Evolutionary conservation across 305 asterid genomes (phyloP).

Genomic region (Fraxinus floribunda): DNA sequence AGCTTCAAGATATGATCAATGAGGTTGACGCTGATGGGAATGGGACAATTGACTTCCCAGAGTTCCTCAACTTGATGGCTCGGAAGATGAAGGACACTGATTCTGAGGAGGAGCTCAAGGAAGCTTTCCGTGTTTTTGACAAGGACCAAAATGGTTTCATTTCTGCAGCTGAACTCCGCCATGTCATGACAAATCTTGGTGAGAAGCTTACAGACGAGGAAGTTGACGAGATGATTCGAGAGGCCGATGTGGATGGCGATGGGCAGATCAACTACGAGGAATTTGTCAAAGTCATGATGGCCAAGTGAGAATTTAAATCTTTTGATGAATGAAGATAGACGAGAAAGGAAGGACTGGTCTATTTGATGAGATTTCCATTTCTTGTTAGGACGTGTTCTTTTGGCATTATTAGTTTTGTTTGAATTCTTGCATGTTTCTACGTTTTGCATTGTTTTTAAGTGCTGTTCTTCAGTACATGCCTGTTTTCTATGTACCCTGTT

Average conservation of each 20-base stretch:
- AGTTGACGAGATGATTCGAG: conserved; percentile 41
- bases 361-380: conserved; percentile 1
- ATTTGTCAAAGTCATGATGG: conserved; percentile 43
- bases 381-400: background rate
- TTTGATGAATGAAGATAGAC: background rate
- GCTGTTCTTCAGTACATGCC: conserved; percentile 27
- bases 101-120: conserved; percentile 39
- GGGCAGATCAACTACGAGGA: conserved; percentile 45
- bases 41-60: conserved; percentile 32
- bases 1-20: conserved; percentile 36
- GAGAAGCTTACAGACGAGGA: conserved; percentile 42
- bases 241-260: conserved; percentile 42
- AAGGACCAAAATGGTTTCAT: conserved; percentile 39
- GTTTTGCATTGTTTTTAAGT: background rate
- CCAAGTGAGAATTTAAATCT: conserved; percentile 30
- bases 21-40: conserved; percentile 39
- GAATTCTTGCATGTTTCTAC: background rate
- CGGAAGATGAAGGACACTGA: conserved; percentile 38
- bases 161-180: conserved; percentile 36
- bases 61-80: conserved; percentile 33
- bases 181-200: conserved; percentile 38
- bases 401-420: background rate
- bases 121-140: conserved; percentile 39
- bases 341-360: background rate
- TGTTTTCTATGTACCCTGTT: conserved; percentile 25